Base-by-base conservation (phyloP, 2,329 filamentous ascomycete species). In the Myriosclerotinia curreyana region DNA sequence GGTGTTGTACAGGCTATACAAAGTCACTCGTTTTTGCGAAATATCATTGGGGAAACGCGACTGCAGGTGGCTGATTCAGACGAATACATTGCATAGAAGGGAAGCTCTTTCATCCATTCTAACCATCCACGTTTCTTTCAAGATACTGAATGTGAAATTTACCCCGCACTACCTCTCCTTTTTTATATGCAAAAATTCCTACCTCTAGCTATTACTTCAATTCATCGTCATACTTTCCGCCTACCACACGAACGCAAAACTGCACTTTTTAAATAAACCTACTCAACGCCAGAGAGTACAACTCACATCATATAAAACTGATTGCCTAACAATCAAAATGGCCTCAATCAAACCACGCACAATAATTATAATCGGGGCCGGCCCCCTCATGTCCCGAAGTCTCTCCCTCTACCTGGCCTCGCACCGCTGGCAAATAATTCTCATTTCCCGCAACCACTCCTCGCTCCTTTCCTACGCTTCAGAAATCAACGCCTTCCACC, bases 331-430 rank as follows among this genome's bases (percentile, higher is more conserved):
- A 17, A 11, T 36, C 49, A 62, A 31, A 17, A 62, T 62, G 59
- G 34, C 11, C n/a, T 38, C 59, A 9, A 49, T 62, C 20, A 54
- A 54, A 36, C 49, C 59, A 12, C 59, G 59, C 25, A 62, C 25
- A 14, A 54, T 62, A 17, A 48, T 62, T 34, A 48, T 62, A 7
- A 52, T 62, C 12, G 59, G 59, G 31, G 59, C 59, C 28, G 59
- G 59, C 4, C 59, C 59, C 49, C 59, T 62, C 25, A 62, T 53
- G 59, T 62, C 59, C 59, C 59, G 49, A 25, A 62, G 59, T 20
- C 59, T 62, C 12, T 62, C 59, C 40, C 49, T 62, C 28, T 62
- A 62, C n/a, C 59, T 62, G 11, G 59, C 59, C 15, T 62, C 59
- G 9, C 59, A 62, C 36, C 34, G 34, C 15, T 62, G 59, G 59